Evolutionary conservation across 192 early-diverging fungal species (phyloP).

Genomic region (Coemansia sp.): DNA sequence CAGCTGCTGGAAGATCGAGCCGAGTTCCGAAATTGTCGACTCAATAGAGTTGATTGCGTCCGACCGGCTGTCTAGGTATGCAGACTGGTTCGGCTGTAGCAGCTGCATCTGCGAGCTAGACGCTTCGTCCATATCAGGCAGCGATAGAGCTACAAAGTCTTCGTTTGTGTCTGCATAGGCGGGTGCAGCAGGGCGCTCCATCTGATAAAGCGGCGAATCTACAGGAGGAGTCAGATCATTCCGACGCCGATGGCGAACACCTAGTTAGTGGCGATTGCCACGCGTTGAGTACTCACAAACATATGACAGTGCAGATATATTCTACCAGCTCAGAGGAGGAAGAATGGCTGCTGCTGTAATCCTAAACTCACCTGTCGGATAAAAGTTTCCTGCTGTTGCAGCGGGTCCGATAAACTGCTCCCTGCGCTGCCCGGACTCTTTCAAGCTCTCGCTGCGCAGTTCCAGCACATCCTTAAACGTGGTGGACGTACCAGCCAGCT

Average conservation of each 20-base stretch:
- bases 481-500: constrained; percentile 83
- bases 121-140: constrained; percentile 56
- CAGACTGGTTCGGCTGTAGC: constrained; percentile 62
- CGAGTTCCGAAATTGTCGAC: constrained; percentile 93
- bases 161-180: constrained; percentile 22
- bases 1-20: constrained; percentile 83
- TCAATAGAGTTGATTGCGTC: constrained; percentile 96
- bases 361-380: constrained; percentile 32
- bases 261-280: constrained; percentile 16
- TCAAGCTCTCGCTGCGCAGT: constrained; percentile 92
- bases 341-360: neutral
- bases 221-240: constrained; percentile 22
- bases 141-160: constrained; percentile 54
- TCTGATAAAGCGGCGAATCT: constrained; percentile 60
- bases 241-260: constrained; percentile 45
- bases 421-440: constrained; percentile 80
- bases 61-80: constrained; percentile 84
- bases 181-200: constrained; percentile 31
- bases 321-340: too few species aligned
- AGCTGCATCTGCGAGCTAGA: constrained; percentile 70
- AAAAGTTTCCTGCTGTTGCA: constrained; percentile 26
- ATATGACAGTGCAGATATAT: neutral
- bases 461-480: constrained; percentile 96
- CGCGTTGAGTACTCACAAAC: neutral
- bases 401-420: constrained; percentile 80